Evolutionary conservation across 2,329 filamentous ascomycete species (phyloP), one percentile per base, ranked within the genome.

Genomic region (Metarhizium anisopliae): DNA sequence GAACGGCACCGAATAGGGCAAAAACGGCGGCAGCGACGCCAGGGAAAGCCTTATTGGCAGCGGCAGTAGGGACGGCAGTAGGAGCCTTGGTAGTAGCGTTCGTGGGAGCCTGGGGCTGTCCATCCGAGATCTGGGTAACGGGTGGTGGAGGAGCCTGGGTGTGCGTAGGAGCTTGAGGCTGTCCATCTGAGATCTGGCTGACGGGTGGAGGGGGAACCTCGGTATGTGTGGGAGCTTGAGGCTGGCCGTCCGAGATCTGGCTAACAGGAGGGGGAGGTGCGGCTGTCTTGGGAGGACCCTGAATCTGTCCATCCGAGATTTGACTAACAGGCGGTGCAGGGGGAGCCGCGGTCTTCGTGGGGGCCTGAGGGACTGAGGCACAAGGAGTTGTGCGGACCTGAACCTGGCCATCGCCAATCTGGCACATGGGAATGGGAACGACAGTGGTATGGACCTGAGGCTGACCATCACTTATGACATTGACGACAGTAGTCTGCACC

Each of bases 381-480:
- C 76, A 78, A 18, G 74, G 74, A 0, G 73, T 75, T 2, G 73
- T 76, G 58, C 74, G 73, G 20, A 68, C 75, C 58, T 84, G 78
- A 53, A 81, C 68, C 62, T 85, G 75, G 36, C 70, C 70, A 51
- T 72, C 69, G 6, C 68, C 67, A 56, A 80, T 80, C 66, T 80
- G 75, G 66, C 77, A 81, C 58, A 82, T 69, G 10, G 76, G 74
- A 2, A 78, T 64, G 6, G 71, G 67, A 6, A 74, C 64, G 0
- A 63, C 68, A 0, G 78, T 79, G 2, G 75, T 74, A 55, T 75
- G 63, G 20, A 76, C 75, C 67, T 79, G 75, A 32, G 75, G 73
- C 66, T 79, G 77, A 47, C 77, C 77, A 56, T 80, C 76, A n/a
- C 64, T 55, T 13, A 79, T 62, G 40, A 74, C 73, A n/a, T 75